Evolutionary conservation across 345 rosid genomes (phyloP), one percentile per base, ranked within the genome.

Genomic region (Reutealis trisperma): DNA sequence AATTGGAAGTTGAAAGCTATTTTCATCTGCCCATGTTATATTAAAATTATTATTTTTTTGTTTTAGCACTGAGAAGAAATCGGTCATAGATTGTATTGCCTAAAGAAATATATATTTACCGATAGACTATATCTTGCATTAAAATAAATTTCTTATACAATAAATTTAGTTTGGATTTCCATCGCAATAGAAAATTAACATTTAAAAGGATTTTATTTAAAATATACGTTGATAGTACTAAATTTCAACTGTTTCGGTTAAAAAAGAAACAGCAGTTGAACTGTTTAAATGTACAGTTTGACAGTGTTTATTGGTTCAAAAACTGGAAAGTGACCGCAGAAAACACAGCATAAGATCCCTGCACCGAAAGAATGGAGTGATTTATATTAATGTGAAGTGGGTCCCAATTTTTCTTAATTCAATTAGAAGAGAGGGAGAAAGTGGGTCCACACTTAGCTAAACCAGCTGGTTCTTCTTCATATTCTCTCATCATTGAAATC

Each of bases 381-480:
- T 3, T 63, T 52, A 5, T 8, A 32, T 67, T 67, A 16, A 59
- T 47, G 76, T 24, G 25, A 3, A 41, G 77, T 45, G 86, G 86
- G 79, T 14, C 68, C 81, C 71, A 71, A 16, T 0, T 73, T 21
- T 51, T n/a, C 34, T 4, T 65, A 6, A 21, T 64, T 70, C 24
- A 58, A 27, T 27, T 1, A 22, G 54, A 25, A 70, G n/a, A 54
- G 32, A 62, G 65, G 27, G 59, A 70, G 8, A 55, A 54, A 54
- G 80, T 73, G 75, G 87, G 85, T 79, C 42, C 63, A 45, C 68
- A 54, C 68, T 55, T 54, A 42, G 66, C 60, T 69, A 64, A 24
- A 54, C 79, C 82, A 77, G 81, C 79, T 78, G 77, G 73, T 55
- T 54, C 62, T 25, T 30, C 61, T 71, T 64, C 77, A 76, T 34